Conservation (phyloP, 2,329 filamentous ascomycete species). For the Diplodia sapinea region DNA sequence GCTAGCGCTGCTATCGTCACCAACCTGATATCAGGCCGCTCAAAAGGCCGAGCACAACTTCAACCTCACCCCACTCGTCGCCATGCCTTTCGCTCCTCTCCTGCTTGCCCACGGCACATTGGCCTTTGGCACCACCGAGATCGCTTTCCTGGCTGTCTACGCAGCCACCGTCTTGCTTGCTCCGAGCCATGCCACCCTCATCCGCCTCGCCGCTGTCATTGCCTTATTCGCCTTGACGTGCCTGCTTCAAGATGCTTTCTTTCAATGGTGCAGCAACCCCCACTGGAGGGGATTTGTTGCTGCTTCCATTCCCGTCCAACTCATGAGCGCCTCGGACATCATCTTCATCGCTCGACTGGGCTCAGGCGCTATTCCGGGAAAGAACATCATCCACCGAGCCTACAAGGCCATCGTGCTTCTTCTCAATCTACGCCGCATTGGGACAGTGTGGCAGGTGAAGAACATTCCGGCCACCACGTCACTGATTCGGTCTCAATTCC, state of each 20-base stretch:
- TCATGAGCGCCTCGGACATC: constrained; percentile 6
- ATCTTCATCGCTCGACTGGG: not conserved
- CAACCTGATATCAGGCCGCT: not conserved
- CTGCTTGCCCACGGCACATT: not conserved
- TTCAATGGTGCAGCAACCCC: not conserved
- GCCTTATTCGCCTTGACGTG: not conserved
- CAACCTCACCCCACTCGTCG: not conserved
- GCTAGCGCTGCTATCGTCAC: not conserved
- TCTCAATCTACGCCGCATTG: constrained; percentile 8
- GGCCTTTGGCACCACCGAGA: not conserved
- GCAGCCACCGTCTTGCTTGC: not conserved
- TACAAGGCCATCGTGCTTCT: constrained; percentile 3
- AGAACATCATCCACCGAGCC: not conserved
- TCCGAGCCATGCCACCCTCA: not conserved
- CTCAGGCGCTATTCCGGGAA: not conserved
- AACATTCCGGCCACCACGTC: not conserved
- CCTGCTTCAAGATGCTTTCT: not conserved
- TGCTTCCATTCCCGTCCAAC: not conserved
- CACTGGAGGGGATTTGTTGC: not conserved
- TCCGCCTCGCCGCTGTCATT: not conserved
- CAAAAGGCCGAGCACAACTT: not conserved
- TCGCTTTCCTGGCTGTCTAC: not conserved
- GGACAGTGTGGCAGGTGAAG: not conserved
- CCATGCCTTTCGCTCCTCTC: not conserved
- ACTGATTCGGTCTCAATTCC: not conserved